Conservation (phyloP, 768 basidiomycete species). For the Coprinopsis marcescibilis region DNA sequence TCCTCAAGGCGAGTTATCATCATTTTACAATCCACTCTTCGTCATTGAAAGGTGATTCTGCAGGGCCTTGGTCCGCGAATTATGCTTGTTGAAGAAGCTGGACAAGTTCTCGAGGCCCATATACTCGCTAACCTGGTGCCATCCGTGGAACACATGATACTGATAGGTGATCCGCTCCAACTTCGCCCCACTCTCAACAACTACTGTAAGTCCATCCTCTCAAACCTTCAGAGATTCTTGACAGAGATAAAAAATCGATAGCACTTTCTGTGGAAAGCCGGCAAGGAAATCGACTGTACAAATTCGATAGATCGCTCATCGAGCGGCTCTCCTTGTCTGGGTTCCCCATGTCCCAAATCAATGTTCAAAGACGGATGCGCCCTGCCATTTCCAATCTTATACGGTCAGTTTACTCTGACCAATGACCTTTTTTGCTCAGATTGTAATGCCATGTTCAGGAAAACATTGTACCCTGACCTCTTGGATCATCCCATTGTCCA, state of each 20-base stretch:
- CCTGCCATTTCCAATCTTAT: slow-evolving; percentile 61
- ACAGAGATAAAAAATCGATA: slow-evolving; percentile 21
- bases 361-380: slow-evolving; percentile 73
- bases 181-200: slow-evolving; percentile 64
- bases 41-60: not conserved
- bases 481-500: slow-evolving; percentile 51
- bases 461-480: slow-evolving; percentile 56
- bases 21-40: not conserved
- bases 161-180: slow-evolving; percentile 78
- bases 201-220: slow-evolving; percentile 37
- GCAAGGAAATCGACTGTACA: slow-evolving; percentile 49
- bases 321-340: slow-evolving; percentile 57
- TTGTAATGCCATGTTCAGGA: slow-evolving; percentile 26
- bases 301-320: slow-evolving; percentile 72
- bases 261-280: slow-evolving; percentile 64
- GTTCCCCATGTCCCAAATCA: slow-evolving; percentile 61
- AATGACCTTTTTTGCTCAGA: not conserved
- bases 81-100: slow-evolving; percentile 74
- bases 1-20: slow-evolving; percentile 43
- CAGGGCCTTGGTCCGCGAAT: slow-evolving; percentile 57
- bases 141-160: slow-evolving; percentile 66
- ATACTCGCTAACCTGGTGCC: slow-evolving; percentile 58
- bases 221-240: not conserved
- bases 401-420: slow-evolving; percentile 30
- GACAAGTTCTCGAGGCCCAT: slow-evolving; percentile 78